A percentile compares a stretch with the other conserved stretches of the same genome.
These are phyloP conservation scores for Lumnitzera racemosa DNA, from an alignment of 345 rosid species.

Conservation along the genomic window DNA sequence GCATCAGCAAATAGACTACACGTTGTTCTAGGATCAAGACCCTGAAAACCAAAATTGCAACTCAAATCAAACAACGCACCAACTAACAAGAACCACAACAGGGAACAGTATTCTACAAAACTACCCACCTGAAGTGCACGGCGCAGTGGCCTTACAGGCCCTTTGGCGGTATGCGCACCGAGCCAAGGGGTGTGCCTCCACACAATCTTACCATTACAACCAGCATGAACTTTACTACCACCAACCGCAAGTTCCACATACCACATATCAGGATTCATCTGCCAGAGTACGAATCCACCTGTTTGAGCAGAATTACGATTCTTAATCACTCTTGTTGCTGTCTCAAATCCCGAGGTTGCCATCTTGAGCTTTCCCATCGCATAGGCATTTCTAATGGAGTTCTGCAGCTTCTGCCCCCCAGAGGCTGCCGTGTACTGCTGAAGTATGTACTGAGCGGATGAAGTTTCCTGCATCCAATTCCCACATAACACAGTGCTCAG, in stretches of 20 bases:
- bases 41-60: conserved; percentile 28
- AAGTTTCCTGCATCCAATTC: conserved; percentile 48
- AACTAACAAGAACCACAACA: background rate
- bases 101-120: background rate
- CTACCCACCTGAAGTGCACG: conserved; percentile 75
- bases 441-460: conserved; percentile 83
- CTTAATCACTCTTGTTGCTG: conserved; percentile 63
- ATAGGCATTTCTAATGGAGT: conserved; percentile 66
- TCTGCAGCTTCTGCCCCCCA: conserved; percentile 79
- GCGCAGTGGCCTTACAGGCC: conserved; percentile 84
- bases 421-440: conserved; percentile 92
- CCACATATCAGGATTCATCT: conserved; percentile 97
- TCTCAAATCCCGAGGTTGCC: conserved; percentile 71
- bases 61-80: background rate
- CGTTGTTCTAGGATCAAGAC: conserved; percentile 86
- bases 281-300: conserved; percentile 93
- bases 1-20: conserved; percentile 79
- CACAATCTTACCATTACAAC: conserved; percentile 84
- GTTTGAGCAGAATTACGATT: conserved; percentile 57
- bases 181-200: conserved; percentile 98
- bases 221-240: conserved; percentile 82
- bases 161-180: conserved; percentile 81
- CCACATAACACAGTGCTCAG: background rate
- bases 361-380: conserved; percentile 86
- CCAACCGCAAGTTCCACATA: conserved; percentile 89